Base-by-base conservation (phyloP, 164 flowering plant species). In the Annona squamosa region DNA sequence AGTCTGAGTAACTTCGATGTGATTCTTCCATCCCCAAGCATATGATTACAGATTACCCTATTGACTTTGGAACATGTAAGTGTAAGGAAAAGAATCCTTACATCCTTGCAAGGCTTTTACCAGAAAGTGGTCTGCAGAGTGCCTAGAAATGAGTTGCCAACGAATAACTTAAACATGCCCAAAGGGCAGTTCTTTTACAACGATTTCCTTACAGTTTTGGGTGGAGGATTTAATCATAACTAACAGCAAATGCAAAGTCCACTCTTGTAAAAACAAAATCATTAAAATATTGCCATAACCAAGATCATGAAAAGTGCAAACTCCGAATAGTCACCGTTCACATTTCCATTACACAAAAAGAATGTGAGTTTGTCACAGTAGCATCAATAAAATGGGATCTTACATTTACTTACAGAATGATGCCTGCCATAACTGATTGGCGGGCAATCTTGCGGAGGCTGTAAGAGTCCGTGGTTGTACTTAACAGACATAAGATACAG, bases 401-500 rank as follows among this genome's bases (percentile, higher is more conserved):
- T 89, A 81, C 98, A 91, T 76, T 84, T 85, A 75, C 79, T 80
- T 66, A 89, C 69, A 43, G 76, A 81, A 72, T 80, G 92, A 79
- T 78, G 75, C 82, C 91, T 86, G 73, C 98, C 98, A 81, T 84
- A 83, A 82, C 97, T 93, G 64, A 81, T 62, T 41, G 76, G 2
- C 0, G 91, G 88, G 71, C 85, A 74, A 79, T 73, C 85, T 43
- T 75, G 42, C 19, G 98, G 94, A 75, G 78, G 90, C 79, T 61
- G 73, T 41, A 93, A 80, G 71, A 87, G 86, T 57, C 84, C 87
- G 81, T 88, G 83, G 12, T 80, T 88, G 56, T 90, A 93, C 19
- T 87, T 85, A 44, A 93, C 80, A 66, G 82, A 73, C 61, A 86
- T 81, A 43, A 92, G 90, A 73, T 85, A 86, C 2, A 92, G 87